A percentile compares a stretch with the other conserved stretches of the same genome.
Conservation (phyloP, 2,329 filamentous ascomycete species). For the Fusarium oligoseptatum region DNA sequence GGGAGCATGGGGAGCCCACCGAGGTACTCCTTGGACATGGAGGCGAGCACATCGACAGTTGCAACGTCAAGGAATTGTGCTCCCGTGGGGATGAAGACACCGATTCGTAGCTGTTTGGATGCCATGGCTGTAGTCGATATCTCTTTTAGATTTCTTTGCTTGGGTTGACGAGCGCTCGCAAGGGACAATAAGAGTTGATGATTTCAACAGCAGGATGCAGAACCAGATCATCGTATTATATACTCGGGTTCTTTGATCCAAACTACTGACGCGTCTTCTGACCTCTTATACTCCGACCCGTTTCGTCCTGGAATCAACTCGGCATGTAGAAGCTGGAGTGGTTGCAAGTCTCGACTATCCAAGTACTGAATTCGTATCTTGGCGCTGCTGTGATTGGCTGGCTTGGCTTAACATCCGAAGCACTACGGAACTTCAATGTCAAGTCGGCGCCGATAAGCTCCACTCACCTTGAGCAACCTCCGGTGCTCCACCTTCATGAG, state of each 20-base stretch:
- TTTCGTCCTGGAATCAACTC: constrained; percentile 14
- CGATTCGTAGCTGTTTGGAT: constrained; percentile 55
- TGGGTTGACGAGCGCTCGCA: background rate
- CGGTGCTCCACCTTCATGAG: background rate
- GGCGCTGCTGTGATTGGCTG: constrained; percentile 37
- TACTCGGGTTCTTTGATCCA: background rate
- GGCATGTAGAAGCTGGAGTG: background rate
- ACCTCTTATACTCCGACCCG: constrained; percentile 2
- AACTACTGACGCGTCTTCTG: background rate
- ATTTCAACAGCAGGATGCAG: background rate
- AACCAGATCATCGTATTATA: constrained; percentile 6
- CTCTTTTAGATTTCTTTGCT: background rate
- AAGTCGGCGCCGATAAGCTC: constrained; percentile 14
- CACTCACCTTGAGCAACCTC: constrained; percentile 6
- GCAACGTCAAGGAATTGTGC: constrained; percentile 65
- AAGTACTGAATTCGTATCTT: constrained; percentile 31
- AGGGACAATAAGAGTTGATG: background rate
- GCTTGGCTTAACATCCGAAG: constrained; percentile 35
- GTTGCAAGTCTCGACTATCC: background rate
- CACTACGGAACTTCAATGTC: constrained; percentile 26
- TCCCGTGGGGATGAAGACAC: constrained; percentile 63
- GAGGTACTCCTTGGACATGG: constrained; percentile 62
- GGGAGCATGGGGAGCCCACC: constrained; percentile 50
- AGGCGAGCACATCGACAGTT: constrained; percentile 63
- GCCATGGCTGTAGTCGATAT: constrained; percentile 22